A percentile compares a stretch with the other conserved stretches of the same genome.
These are phyloP conservation scores for Zymoseptoria ardabiliae DNA, from an alignment of 2,329 filamentous ascomycete species.

Conservation along the genomic window DNA sequence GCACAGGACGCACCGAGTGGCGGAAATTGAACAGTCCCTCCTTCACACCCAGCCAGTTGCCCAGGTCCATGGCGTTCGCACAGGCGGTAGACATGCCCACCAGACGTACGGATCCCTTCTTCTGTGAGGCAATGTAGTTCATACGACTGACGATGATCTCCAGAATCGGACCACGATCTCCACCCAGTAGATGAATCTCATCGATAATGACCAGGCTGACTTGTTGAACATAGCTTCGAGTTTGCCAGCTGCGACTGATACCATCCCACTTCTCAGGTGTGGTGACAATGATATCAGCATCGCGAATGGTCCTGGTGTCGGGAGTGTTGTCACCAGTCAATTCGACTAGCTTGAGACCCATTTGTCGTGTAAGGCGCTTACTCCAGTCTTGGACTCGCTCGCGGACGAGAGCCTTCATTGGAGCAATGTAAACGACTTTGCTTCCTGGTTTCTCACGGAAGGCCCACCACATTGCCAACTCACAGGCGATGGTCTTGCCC, in stretches of 20 bases:
- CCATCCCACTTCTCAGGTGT: constrained; percentile 99
- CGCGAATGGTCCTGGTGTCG: constrained; percentile 87
- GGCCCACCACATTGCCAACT: constrained; percentile 99
- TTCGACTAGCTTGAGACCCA: constrained; percentile 87
- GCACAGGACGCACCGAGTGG: constrained; percentile 92
- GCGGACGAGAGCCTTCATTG: constrained; percentile 96
- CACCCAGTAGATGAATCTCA: constrained; percentile 94
- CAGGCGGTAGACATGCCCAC: constrained; percentile 99
- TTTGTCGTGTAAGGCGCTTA: constrained; percentile 66
- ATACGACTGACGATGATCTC: constrained; percentile 91
- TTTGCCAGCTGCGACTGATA: constrained; percentile 98
- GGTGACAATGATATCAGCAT: constrained; percentile 96
- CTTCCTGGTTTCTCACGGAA: constrained; percentile 90
- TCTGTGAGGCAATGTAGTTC: constrained; percentile 97
- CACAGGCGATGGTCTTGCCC: constrained; percentile 93
- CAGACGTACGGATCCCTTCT: constrained; percentile 77
- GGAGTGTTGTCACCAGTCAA: constrained; percentile 97
- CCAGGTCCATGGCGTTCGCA: constrained; percentile 88
- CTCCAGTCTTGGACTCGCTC: constrained; percentile 96
- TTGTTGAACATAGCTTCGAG: constrained; percentile 88
- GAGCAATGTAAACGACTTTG: constrained; percentile 97
- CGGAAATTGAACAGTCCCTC: constrained; percentile 93
- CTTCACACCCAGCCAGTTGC: constrained; percentile 94
- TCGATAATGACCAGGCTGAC: constrained; percentile 97
- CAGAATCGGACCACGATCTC: constrained; percentile 91